Conservation (phyloP, 306 rosid genomes). For the Dryas octopetala region DNA sequence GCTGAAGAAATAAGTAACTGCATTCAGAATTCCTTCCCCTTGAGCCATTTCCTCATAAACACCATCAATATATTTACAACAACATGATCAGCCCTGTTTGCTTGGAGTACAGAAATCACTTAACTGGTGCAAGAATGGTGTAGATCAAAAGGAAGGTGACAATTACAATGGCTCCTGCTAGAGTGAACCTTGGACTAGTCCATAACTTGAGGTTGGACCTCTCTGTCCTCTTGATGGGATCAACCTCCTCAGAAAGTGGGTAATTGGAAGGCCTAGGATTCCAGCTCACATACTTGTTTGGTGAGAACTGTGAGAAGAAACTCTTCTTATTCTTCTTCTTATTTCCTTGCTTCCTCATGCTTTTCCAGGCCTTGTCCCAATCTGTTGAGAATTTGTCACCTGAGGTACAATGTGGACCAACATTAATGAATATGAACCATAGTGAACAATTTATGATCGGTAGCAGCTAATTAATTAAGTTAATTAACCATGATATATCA, state of each 20-base stretch:
- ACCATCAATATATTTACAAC: slow-evolving; percentile 10
- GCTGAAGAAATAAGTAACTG: slow-evolving; percentile 25
- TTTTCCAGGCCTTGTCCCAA: slow-evolving; percentile 96
- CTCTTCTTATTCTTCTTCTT: slow-evolving; percentile 40
- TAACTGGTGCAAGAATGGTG: slow-evolving; percentile 79
- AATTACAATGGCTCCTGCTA: slow-evolving; percentile 70
- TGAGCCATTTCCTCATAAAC: neutral
- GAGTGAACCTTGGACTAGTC: slow-evolving; percentile 84
- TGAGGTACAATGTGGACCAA: slow-evolving; percentile 21
- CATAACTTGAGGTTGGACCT: slow-evolving; percentile 82
- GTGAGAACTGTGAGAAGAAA: slow-evolving; percentile 60
- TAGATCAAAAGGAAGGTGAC: slow-evolving; percentile 72
- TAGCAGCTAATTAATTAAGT: neutral
- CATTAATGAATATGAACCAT: neutral
- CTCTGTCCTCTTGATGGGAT: slow-evolving; percentile 88
- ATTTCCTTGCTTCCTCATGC: slow-evolving; percentile 68
- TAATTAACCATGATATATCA: neutral
- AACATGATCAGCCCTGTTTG: slow-evolving; percentile 1
- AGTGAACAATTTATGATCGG: neutral
- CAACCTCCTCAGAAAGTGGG: slow-evolving; percentile 85
- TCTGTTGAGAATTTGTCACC: slow-evolving; percentile 78
- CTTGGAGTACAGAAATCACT: slow-evolving; percentile 28
- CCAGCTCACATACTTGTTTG: slow-evolving; percentile 88
- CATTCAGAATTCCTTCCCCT: slow-evolving; percentile 21
- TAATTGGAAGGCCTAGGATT: slow-evolving; percentile 66